Base-by-base conservation (phyloP, 345 rosid species). In the Euphorbia peplus region DNA sequence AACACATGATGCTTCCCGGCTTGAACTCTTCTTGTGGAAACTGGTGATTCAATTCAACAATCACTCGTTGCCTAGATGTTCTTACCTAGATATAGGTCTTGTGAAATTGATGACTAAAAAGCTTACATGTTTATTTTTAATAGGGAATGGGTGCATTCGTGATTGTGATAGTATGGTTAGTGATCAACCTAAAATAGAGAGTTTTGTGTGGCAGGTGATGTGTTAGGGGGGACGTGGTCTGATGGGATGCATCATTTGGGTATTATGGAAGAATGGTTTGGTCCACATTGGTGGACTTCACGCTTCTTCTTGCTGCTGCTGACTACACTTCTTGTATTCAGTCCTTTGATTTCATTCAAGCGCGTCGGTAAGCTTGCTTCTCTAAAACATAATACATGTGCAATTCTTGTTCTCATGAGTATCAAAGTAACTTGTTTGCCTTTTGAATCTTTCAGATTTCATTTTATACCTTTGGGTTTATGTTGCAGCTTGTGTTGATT, bases 301-400 rank as follows among this genome's bases (percentile, higher is more conserved):
- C 86, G 87, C 18, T 79, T 72, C 21, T 47, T 75, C 59, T 72
- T 84, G 83, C 75, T 88, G 57, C 62, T 83, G n/a, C 78, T 78
- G 50, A 84, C 88, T 52, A 76, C 84, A 2, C 70, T 84, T 63
- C 60, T 86, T 25, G 87, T 88, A 56, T 82, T 86, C 35, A 76
- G 77, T 60, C 93, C 90, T 51, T 86, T 88, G 48, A 73, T 86
- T 72, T 88, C 86, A 3, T 81, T 85, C 71, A 85, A 81, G 67
- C 86, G 85, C 30, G 85, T 88, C 19, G 93, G 93, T 88, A 71
- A 66, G 78, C 30, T 21, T 21, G 1, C 6, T 1, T 7, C 13
- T 25, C 6, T 39, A 12, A 50, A 50, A 18, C 54, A 50, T n/a
- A 18, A n/a, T 50, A 50, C 19, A 24, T 50, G 29, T 30, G n/a